These are phyloP conservation scores for Aspergillus spinulosporus DNA, from an alignment of 2,329 filamentous ascomycete species.

Conservation along the genomic window DNA sequence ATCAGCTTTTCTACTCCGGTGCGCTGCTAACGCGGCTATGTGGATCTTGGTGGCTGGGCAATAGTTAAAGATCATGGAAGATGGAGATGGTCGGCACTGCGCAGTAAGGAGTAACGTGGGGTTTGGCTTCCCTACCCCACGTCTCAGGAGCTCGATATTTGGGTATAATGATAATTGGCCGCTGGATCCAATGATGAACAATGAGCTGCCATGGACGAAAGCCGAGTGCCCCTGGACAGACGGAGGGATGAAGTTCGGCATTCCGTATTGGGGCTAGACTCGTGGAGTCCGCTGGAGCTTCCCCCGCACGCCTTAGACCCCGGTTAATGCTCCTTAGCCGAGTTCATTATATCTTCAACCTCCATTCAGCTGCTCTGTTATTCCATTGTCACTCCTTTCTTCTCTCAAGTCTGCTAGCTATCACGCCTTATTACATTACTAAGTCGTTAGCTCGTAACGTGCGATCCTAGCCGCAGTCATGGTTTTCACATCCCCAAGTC, in stretches of 20 bases:
- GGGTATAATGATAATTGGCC: not conserved
- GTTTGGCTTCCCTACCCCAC: not conserved
- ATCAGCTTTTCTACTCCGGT: not conserved
- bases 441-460: not conserved
- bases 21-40: not conserved
- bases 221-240: not conserved
- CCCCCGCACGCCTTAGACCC: not conserved
- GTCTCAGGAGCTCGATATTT: not conserved
- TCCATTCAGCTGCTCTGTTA: no score
- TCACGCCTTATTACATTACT: not conserved
- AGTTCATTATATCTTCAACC: not conserved
- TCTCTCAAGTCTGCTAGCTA: not conserved
- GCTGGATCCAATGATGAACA: not conserved
- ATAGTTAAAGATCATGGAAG: not conserved
- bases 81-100: not conserved
- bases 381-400: not conserved
- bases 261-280: not conserved
- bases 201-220: not conserved
- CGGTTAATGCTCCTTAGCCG: not conserved
- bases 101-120: not conserved
- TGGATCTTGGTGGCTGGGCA: not conserved
- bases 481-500: slow-evolving; percentile 48
- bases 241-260: not conserved
- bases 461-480: slow-evolving; percentile 29
- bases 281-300: not conserved